Conservation (phyloP, 257 asterid genomes). For the Cynanchum wilfordii region DNA sequence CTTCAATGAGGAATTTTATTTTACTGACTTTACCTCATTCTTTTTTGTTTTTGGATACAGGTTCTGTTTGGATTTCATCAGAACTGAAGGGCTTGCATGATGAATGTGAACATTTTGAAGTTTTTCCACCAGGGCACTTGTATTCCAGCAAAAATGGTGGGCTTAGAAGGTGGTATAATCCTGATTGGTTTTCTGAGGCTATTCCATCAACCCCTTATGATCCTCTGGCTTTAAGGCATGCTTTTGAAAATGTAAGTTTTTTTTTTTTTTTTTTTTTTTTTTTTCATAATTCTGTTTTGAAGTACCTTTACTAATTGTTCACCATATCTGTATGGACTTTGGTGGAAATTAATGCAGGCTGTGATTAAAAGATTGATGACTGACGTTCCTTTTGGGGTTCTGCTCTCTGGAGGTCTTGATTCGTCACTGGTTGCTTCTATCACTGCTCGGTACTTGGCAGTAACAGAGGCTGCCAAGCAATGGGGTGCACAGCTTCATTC, state of each 20-base stretch:
- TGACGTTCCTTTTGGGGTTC: conserved; percentile 96
- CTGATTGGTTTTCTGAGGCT: conserved; percentile 81
- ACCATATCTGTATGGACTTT: too few species aligned
- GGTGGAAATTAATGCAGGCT: conserved; percentile 53
- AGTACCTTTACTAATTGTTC: too few species aligned
- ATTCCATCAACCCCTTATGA: conserved; percentile 88
- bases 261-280: too few species aligned
- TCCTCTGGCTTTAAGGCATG: conserved; percentile 63
- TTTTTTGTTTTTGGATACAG: conserved; percentile 29
- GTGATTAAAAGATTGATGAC: conserved; percentile 93
- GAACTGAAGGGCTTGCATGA: conserved; percentile 83
- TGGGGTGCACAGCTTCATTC: conserved; percentile 98
- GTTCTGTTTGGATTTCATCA: conserved; percentile 91
- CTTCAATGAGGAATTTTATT: background rate
- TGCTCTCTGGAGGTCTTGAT: conserved; percentile 95
- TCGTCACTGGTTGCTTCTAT: conserved; percentile 88
- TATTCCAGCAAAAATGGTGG: conserved; percentile 79
- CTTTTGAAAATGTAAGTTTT: conserved; percentile 73
- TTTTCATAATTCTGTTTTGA: background rate
- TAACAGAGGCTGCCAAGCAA: conserved; percentile 76
- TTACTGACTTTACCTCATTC: background rate
- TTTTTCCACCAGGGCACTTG: conserved; percentile 85
- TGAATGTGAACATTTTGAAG: conserved; percentile 91
- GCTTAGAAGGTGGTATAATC: conserved; percentile 84
- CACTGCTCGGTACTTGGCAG: conserved; percentile 85